phyloP scores from a whole-genome alignment of 2,329 filamentous ascomycete genomes.

The Lanzia echinophila region DNA sequence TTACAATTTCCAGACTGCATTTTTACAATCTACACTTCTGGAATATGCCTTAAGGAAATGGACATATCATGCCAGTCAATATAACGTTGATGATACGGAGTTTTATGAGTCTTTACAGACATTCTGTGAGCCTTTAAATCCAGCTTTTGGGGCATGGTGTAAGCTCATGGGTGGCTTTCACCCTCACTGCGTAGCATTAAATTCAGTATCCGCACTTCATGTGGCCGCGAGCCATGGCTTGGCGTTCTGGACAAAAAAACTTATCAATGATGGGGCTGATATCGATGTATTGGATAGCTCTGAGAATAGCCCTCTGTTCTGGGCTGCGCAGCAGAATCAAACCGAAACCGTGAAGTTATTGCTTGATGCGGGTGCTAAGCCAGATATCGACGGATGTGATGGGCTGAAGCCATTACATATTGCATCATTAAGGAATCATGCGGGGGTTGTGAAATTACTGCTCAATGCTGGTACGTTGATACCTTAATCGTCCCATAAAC shows the following conservation, averaged over 20 bases:
- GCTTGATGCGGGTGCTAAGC: conserved; percentile 15
- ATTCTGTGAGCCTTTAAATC: conserved; percentile 11
- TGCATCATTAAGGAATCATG: conserved; percentile 31
- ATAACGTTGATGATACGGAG: conserved; percentile 13
- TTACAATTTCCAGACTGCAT: background rate
- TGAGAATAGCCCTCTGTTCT: conserved; percentile 20
- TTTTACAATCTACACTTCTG: conserved; percentile 13
- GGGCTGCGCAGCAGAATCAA: conserved; percentile 18
- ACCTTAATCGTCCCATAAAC: background rate
- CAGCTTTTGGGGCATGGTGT: conserved; percentile 15
- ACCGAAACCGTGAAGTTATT: conserved; percentile 9
- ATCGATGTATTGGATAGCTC: conserved; percentile 11
- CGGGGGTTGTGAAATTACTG: conserved; percentile 26
- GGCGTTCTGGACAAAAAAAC: conserved; percentile 5
- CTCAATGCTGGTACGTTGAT: conserved; percentile 29
- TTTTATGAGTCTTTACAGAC: conserved; percentile 10
- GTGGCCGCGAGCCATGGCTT: conserved; percentile 16
- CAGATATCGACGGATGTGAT: conserved; percentile 20
- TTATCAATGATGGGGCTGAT: conserved; percentile 6
- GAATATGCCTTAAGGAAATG: conserved; percentile 17
- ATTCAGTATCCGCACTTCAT: too few relatives aligned
- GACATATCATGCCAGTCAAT: conserved; percentile 13
- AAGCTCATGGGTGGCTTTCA: too few relatives aligned
- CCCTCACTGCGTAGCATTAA: too few relatives aligned
- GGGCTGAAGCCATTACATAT: conserved; percentile 33